These are phyloP conservation scores for Exophiala sideris DNA, from an alignment of 2,329 filamentous ascomycete species.

Conservation along the genomic window DNA sequence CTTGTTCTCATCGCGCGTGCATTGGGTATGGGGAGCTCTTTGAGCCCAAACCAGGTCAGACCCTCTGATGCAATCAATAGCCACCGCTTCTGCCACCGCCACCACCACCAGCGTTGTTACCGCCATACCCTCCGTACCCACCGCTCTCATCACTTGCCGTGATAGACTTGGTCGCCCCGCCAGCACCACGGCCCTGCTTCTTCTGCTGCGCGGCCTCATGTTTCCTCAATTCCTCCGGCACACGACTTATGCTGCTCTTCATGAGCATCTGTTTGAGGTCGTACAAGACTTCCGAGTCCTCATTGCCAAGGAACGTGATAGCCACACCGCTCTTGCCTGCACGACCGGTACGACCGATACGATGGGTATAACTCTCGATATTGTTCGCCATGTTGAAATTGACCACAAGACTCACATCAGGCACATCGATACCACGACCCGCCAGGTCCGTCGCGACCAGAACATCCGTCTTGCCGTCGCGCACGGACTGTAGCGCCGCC, in stretches of 20 bases:
- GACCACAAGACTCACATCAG: slow-evolving; percentile 87
- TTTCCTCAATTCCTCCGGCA: slow-evolving; percentile 85
- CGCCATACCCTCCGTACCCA: slow-evolving; percentile 21
- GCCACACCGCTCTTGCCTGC: slow-evolving; percentile 95
- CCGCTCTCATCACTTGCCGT: slow-evolving; percentile 23
- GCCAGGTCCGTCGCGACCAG: slow-evolving; percentile 94
- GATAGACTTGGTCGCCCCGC: slow-evolving; percentile 35
- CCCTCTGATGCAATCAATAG: not conserved
- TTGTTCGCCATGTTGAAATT: slow-evolving; percentile 98
- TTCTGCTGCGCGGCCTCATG: slow-evolving; percentile 91
- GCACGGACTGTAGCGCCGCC: slow-evolving; percentile 80
- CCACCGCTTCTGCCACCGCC: too few relatives aligned
- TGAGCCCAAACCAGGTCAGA: not conserved
- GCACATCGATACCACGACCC: slow-evolving; percentile 95
- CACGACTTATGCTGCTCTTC: slow-evolving; percentile 82
- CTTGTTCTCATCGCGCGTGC: too few relatives aligned
- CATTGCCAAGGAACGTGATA: slow-evolving; percentile 89
- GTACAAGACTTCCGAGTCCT: slow-evolving; percentile 83
- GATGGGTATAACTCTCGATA: slow-evolving; percentile 95
- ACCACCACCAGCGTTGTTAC: not conserved
- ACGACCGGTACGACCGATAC: slow-evolving; percentile 94
- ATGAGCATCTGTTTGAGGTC: slow-evolving; percentile 93
- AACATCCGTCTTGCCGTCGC: slow-evolving; percentile 75
- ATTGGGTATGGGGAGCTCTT: not conserved
- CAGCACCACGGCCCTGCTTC: slow-evolving; percentile 47